A percentile compares a stretch with the other conserved stretches of the same genome.
phyloP scores from a whole-genome alignment of 352 stramenopile species.

The Peronospora destructor region DNA sequence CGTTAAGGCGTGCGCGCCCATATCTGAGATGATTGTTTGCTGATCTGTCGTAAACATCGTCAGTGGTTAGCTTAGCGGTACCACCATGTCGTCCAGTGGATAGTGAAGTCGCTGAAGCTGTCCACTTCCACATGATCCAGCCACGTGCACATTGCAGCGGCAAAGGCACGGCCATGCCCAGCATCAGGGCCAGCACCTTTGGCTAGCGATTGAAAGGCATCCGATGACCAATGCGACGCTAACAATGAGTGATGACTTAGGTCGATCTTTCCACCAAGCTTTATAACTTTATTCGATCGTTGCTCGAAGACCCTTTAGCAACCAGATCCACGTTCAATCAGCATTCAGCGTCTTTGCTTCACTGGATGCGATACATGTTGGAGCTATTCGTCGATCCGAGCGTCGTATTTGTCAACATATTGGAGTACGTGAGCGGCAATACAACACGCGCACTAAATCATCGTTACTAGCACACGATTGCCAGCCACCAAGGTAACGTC shows the following conservation, averaged over 20 bases:
- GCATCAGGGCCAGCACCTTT: conserved; percentile 24
- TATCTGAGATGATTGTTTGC: conserved; percentile 8
- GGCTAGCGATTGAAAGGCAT: conserved; percentile 26
- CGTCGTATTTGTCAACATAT: conserved; percentile 43
- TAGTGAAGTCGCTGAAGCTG: conserved; percentile 65
- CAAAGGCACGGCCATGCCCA: conserved; percentile 58
- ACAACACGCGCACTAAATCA: conserved; percentile 38
- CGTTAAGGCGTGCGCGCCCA: conserved; percentile 37
- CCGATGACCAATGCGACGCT: conserved; percentile 61
- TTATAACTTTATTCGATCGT: conserved; percentile 64
- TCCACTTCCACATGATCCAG: conserved; percentile 74
- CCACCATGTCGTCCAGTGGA: conserved; percentile 65
- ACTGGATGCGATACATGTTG: conserved; percentile 30
- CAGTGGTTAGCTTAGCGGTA: conserved; percentile 43
- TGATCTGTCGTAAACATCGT: conserved; percentile 6
- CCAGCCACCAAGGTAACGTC: conserved; percentile 52
- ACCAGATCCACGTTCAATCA: conserved; percentile 63
- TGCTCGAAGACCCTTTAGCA: conserved; percentile 63
- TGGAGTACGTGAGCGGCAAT: conserved; percentile 57
- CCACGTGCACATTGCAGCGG: conserved; percentile 57
- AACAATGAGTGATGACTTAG: conserved; percentile 78
- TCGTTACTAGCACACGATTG: conserved; percentile 52
- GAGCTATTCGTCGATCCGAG: conserved; percentile 5
- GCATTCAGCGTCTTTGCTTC: conserved; percentile 67
- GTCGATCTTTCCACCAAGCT: conserved; percentile 58